Evolutionary conservation across 768 basidiomycete species (phyloP).

Genomic region (Boletus patriciae): DNA sequence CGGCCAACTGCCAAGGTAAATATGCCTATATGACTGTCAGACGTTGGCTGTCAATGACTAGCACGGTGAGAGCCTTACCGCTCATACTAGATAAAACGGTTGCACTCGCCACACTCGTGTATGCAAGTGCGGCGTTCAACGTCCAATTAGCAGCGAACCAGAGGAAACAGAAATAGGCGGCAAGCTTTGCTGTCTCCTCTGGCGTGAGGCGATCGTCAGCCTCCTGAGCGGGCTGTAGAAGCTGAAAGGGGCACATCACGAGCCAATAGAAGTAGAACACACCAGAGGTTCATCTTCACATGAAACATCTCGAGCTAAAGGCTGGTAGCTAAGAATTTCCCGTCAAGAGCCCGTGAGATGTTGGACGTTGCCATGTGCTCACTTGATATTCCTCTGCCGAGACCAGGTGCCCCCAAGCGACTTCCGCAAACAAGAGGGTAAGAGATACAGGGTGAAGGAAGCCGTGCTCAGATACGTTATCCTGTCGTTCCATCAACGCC

Average conservation of each 20-base stretch:
- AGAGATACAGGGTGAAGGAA: conserved; percentile 80
- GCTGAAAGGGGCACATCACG: not conserved
- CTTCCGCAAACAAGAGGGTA: conserved; percentile 54
- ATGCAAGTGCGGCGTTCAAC: conserved; percentile 77
- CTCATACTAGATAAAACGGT: conserved; percentile 89
- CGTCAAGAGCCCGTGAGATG: not conserved
- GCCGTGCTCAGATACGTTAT: conserved; percentile 91
- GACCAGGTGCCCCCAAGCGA: conserved; percentile 9
- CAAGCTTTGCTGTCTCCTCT: conserved; percentile 74
- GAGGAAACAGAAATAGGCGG: conserved; percentile 77
- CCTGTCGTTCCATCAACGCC: conserved; percentile 37
- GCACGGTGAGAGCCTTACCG: conserved; percentile 48
- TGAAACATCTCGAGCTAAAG: conserved; percentile 18
- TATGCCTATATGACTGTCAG: conserved; percentile 58
- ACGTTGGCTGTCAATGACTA: not conserved
- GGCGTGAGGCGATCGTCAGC: conserved; percentile 49
- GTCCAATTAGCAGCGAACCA: conserved; percentile 97
- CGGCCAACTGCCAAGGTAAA: conserved; percentile 88
- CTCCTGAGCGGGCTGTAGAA: conserved; percentile 15
- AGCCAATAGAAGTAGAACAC: not conserved
- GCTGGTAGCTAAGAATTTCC: conserved; percentile 24
- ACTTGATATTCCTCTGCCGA: conserved; percentile 8
- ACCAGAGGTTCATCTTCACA: conserved; percentile 21
- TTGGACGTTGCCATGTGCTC: not conserved
- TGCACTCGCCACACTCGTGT: conserved; percentile 92